These are phyloP conservation scores for Ceratobasidium theobromae DNA, from an alignment of 1,284 basidiomycete species.

Conservation along the genomic window DNA sequence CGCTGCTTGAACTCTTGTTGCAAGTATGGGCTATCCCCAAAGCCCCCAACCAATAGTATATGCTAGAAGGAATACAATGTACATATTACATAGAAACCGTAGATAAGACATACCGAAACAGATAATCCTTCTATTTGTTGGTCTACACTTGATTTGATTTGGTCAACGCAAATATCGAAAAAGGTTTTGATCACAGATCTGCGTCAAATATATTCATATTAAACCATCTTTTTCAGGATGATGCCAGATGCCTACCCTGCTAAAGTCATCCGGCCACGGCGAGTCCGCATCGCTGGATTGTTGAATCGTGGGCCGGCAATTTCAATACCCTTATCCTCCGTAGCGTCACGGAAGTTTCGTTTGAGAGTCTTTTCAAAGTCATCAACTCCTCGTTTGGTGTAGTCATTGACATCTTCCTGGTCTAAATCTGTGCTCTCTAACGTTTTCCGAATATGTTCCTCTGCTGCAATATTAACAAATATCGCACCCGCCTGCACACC, in stretches of 20 bases:
- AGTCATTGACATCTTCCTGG: conserved; percentile 10
- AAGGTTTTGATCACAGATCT: conserved; percentile 4
- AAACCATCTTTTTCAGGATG: too few species aligned
- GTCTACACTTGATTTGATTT: conserved; percentile 1
- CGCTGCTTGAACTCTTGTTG: background rate
- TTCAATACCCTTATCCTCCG: background rate
- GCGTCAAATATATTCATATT: too few species aligned
- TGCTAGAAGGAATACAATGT: background rate
- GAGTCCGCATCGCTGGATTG: background rate
- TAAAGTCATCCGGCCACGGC: conserved; percentile 7
- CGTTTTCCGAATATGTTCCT: background rate
- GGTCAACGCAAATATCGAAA: conserved; percentile 6
- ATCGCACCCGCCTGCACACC: conserved; percentile 20
- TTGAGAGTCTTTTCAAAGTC: conserved; percentile 22
- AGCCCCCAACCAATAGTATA: conserved; percentile 29
- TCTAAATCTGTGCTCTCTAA: background rate
- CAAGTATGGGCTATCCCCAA: conserved; percentile 31
- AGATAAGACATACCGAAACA: background rate
- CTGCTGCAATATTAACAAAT: background rate
- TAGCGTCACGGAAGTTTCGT: background rate
- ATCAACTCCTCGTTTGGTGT: conserved; percentile 1
- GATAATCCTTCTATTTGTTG: background rate
- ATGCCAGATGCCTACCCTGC: conserved; percentile 2
- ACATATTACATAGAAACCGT: background rate
- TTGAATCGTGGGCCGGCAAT: background rate